phyloP scores from a whole-genome alignment of 768 basidiomycete species.

The Postia placenta region DNA sequence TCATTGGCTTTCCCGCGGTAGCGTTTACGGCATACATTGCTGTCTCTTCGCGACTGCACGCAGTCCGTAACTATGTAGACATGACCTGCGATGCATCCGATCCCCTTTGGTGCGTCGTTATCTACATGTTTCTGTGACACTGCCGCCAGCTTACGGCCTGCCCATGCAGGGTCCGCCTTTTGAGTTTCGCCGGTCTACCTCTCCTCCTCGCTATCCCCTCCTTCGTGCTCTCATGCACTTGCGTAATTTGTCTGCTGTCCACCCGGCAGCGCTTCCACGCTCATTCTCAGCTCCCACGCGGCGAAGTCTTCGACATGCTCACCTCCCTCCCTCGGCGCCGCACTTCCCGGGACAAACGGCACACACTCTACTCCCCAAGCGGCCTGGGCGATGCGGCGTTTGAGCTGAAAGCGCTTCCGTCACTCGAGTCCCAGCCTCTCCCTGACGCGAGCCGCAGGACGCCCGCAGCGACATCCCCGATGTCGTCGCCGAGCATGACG shows the following conservation, averaged over 20 bases:
- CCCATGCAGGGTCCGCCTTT: constrained; percentile 49
- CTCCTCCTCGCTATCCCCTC: constrained; percentile 47
- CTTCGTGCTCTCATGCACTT: constrained; percentile 40
- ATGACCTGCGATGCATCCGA: constrained; percentile 55
- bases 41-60: constrained; percentile 36
- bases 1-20: constrained; percentile 42
- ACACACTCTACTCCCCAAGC: background rate
- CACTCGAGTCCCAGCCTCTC: background rate
- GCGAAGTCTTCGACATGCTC: constrained; percentile 9
- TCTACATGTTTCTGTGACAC: background rate
- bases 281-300: background rate
- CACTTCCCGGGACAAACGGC: background rate
- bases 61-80: constrained; percentile 42
- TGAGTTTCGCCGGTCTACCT: constrained; percentile 57
- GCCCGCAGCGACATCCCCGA: background rate
- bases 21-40: constrained; percentile 37
- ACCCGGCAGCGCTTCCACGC: background rate
- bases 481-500: background rate
- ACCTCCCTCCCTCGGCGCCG: constrained; percentile 15
- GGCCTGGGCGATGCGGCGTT: background rate
- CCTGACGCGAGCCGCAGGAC: background rate
- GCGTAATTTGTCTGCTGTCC: constrained; percentile 21
- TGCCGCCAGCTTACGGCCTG: background rate
- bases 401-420: background rate
- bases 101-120: constrained; percentile 56